phyloP scores from a whole-genome alignment of 306 rosid species.

The Rosa multiflora region DNA sequence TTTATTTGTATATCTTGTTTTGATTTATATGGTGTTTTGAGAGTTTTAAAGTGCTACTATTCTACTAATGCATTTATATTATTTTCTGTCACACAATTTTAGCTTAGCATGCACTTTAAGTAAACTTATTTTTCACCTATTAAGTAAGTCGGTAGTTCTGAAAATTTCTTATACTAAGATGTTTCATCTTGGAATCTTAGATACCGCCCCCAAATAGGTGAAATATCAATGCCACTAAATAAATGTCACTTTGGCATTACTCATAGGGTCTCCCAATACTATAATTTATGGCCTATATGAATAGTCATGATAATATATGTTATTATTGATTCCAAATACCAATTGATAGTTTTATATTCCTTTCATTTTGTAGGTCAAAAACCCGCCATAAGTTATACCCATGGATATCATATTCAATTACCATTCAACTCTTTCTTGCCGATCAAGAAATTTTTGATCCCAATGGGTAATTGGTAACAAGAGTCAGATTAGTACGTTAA shows the following conservation, averaged over 20 bases:
- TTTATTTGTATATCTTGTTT: neutral
- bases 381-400: neutral
- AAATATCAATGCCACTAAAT: neutral
- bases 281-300: neutral
- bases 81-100: neutral
- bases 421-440: slow-evolving; percentile 1
- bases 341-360: slow-evolving; percentile 5
- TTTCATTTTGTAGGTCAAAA: neutral
- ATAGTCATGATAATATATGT: neutral
- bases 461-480: neutral
- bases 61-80: neutral
- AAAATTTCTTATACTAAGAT: neutral
- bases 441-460: neutral
- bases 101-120: slow-evolving; percentile 7
- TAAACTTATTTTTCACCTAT: neutral
- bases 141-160: too few relatives aligned
- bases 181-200: neutral
- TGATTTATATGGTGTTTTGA: neutral
- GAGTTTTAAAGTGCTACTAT: neutral
- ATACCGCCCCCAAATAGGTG: neutral
- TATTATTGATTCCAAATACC: neutral
- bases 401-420: neutral
- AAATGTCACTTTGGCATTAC: neutral
- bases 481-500: neutral
- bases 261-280: neutral